phyloP scores from a whole-genome alignment of 345 rosid species.

The Camelina hispida region DNA sequence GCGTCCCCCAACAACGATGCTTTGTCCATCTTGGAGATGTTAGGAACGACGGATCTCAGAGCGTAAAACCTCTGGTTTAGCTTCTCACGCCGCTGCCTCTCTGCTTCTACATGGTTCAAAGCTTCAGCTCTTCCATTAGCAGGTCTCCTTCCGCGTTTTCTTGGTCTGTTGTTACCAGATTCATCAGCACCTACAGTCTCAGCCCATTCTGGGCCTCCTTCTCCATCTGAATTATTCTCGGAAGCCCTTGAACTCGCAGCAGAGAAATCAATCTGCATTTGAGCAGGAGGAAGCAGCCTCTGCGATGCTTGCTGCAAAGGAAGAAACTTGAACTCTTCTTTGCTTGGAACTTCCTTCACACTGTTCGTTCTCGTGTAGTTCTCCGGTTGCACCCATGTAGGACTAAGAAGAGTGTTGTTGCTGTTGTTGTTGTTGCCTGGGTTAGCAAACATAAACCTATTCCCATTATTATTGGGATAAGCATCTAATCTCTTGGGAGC shows the following conservation, averaged over 20 bases:
- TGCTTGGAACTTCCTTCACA: slow-evolving; percentile 45
- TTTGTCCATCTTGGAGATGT: slow-evolving; percentile 91
- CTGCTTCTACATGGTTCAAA: slow-evolving; percentile 76
- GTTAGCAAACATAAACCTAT: slow-evolving; percentile 50
- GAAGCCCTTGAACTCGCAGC: slow-evolving; percentile 79
- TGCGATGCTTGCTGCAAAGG: slow-evolving; percentile 52
- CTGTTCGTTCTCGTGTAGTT: slow-evolving; percentile 58
- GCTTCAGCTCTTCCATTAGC: slow-evolving; percentile 47
- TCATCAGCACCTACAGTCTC: slow-evolving; percentile 56
- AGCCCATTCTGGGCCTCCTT: slow-evolving; percentile 73
- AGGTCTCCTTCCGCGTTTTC: slow-evolving; percentile 67
- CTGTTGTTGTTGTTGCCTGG: slow-evolving; percentile 34
- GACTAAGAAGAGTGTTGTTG: slow-evolving; percentile 56
- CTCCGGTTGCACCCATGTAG: slow-evolving; percentile 65
- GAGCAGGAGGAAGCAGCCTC: slow-evolving; percentile 52
- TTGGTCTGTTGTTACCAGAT: slow-evolving; percentile 58
- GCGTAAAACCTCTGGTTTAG: slow-evolving; percentile 79
- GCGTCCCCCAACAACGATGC: slow-evolving; percentile 82
- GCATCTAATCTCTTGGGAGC: slow-evolving; percentile 58
- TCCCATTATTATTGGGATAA: slow-evolving; percentile 52
- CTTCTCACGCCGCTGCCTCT: slow-evolving; percentile 81
- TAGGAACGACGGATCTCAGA: slow-evolving; percentile 83
- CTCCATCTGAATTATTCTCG: slow-evolving; percentile 87
- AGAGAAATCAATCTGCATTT: slow-evolving; percentile 92
- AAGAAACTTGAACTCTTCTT: slow-evolving; percentile 56